These are phyloP conservation scores for Neurospora crassa DNA, from an alignment of 2,329 filamentous ascomycete species.

Conservation along the genomic window DNA sequence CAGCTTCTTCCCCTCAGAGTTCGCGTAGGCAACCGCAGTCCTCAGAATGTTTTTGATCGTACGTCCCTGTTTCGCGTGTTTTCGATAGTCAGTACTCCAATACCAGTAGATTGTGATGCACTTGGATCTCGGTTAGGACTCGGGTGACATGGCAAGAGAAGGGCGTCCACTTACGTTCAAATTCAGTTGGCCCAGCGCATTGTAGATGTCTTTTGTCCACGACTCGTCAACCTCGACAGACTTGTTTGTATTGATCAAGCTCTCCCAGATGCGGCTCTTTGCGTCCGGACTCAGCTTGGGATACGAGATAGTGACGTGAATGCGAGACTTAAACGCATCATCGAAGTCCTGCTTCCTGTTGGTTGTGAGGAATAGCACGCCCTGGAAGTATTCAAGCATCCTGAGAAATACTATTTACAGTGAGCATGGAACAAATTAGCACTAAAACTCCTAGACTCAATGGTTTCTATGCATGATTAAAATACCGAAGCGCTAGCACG, in stretches of 20 bases:
- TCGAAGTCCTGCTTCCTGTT: background rate
- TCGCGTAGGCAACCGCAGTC: conserved; percentile 16
- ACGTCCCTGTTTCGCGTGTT: conserved; percentile 15
- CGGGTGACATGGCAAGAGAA: no score
- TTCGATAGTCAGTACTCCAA: no score
- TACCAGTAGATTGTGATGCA: no score
- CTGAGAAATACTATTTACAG: no score
- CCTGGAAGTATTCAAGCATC: background rate
- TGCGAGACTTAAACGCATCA: background rate
- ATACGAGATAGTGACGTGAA: background rate
- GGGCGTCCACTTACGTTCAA: background rate
- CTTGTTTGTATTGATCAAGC: background rate
- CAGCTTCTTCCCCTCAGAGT: background rate
- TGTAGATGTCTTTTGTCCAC: background rate
- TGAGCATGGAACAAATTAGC: no score
- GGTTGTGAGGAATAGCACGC: background rate
- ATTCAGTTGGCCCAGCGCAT: background rate
- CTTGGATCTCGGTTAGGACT: no score
- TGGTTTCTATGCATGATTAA: no score
- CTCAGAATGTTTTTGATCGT: conserved; percentile 30
- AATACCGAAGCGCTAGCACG: no score
- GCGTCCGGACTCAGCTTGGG: no score
- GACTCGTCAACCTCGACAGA: background rate
- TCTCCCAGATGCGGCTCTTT: background rate
- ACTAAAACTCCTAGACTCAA: no score